These are phyloP conservation scores for Avicennia marina DNA, from an alignment of 257 asterid genomes.

Conservation along the genomic window DNA sequence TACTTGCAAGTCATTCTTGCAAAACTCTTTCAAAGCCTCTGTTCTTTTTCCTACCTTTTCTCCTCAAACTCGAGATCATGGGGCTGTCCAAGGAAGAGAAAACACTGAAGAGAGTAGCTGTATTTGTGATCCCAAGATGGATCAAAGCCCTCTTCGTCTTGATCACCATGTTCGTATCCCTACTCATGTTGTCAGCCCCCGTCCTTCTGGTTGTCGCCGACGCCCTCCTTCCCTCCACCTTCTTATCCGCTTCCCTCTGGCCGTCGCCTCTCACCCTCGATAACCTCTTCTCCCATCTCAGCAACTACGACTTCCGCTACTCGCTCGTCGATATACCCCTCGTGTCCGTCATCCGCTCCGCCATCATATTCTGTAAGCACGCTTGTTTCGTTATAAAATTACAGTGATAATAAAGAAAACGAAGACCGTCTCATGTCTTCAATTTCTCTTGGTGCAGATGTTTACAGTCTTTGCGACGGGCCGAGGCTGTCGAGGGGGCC, in stretches of 20 bases:
- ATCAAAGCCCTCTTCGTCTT: conserved; percentile 65
- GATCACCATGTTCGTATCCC: conserved; percentile 59
- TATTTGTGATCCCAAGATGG: conserved; percentile 52
- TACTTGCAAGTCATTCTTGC: no score
- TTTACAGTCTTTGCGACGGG: conserved; percentile 87
- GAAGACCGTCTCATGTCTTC: not conserved
- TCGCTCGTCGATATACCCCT: conserved; percentile 88
- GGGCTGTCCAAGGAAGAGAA: conserved; percentile 57
- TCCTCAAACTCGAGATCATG: no score
- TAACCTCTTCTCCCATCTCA: conserved; percentile 42
- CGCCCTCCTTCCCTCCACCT: conserved; percentile 79
- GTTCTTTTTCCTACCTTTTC: no score
- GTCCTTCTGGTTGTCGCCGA: conserved; percentile 67
- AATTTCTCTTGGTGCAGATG: conserved; percentile 36
- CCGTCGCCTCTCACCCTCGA: no score
- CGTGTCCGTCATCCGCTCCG: conserved; percentile 74
- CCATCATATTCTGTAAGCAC: conserved; percentile 71
- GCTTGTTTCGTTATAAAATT: no score
- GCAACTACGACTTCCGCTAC: conserved; percentile 70
- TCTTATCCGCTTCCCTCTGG: conserved; percentile 58
- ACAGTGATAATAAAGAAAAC: no score
- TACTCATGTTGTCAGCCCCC: conserved; percentile 79
- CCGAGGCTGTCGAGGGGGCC: conserved; percentile 84
- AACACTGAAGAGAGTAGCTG: conserved; percentile 28
- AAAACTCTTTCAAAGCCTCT: no score